Base-by-base conservation (phyloP, 441 rosid species). In the Rhodomyrtus psidioides region DNA sequence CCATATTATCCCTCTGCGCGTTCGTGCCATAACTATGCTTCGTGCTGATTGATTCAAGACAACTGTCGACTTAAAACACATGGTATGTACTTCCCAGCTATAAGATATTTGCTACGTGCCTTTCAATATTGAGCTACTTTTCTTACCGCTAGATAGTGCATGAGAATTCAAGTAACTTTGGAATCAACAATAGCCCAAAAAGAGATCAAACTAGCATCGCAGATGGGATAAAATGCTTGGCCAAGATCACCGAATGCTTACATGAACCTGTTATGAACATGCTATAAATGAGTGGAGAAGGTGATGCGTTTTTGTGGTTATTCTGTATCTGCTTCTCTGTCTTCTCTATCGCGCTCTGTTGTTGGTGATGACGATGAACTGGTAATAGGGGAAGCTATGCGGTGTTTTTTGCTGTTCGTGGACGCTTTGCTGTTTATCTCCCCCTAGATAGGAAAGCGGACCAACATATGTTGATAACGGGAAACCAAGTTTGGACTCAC, bases 401-500 rank as follows among this genome's bases (percentile, higher is more conserved):
- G n/a, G n/a, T n/a, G n/a, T n/a, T n/a, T n/a, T n/a, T n/a, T n/a
- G n/a, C n/a, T n/a, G n/a, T n/a, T n/a, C n/a, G n/a, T n/a, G n/a
- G n/a, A n/a, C n/a, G n/a, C n/a, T n/a, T n/a, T n/a, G n/a, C n/a
- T n/a, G n/a, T n/a, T n/a, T n/a, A n/a, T n/a, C n/a, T n/a, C n/a
- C n/a, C n/a, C n/a, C n/a, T n/a, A n/a, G n/a, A n/a, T n/a, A n/a
- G n/a, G n/a, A n/a, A n/a, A n/a, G n/a, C n/a, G n/a, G n/a, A 2
- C 81, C 85, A 24, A 88, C 46, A 17, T 90, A 91, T 44, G 83
- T 81, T 21, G 96, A 93, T 82, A 87, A 86, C 14, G 95, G 96
- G 83, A 94, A 87, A 26, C 42, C 57, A 84, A 94, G 93, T 75
- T 89, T 26, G 39, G 95, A 94, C 83, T 94, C 95, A 6, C 92